Percentiles rank a stretch among this genome's conserved stretches.
phyloP scores from a whole-genome alignment of 106 monocot genomes.

The Agapanthus africanus region DNA sequence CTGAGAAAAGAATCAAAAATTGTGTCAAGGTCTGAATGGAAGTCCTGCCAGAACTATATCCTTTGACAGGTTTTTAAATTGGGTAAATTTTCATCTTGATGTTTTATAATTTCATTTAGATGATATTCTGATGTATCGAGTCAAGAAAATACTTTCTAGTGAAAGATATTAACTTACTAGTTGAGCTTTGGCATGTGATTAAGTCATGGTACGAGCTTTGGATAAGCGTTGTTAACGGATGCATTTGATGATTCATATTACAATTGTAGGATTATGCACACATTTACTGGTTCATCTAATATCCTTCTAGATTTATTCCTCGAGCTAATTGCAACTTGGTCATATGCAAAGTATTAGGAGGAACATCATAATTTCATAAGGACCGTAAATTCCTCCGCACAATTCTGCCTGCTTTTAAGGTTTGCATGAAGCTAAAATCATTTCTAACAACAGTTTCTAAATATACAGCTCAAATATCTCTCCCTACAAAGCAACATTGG shows the following conservation, averaged over 20 bases:
- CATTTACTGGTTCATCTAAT: not conserved
- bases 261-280: not conserved
- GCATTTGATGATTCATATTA: not conserved
- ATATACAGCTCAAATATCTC: not conserved
- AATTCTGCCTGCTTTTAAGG: not conserved
- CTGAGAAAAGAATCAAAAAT: not conserved
- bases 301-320: not conserved
- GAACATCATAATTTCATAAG: not conserved
- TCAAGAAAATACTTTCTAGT: not conserved
- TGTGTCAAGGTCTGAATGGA: conserved; percentile 23
- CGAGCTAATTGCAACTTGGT: not conserved
- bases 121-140: not conserved
- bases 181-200: not conserved
- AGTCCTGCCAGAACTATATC: conserved; percentile 43
- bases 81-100: conserved; percentile 23
- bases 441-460: not conserved
- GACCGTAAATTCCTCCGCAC: not conserved
- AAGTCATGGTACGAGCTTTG: not conserved
- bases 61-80: conserved; percentile 54
- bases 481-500: not conserved
- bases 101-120: not conserved
- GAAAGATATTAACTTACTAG: not conserved
- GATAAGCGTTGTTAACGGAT: not conserved
- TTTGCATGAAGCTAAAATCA: not conserved
- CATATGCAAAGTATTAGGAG: not conserved